Percentiles rank a stretch among this genome's conserved stretches.
These are phyloP conservation scores for Austroboletus sp. DNA, from an alignment of 1,284 basidiomycete species.

Conservation along the genomic window DNA sequence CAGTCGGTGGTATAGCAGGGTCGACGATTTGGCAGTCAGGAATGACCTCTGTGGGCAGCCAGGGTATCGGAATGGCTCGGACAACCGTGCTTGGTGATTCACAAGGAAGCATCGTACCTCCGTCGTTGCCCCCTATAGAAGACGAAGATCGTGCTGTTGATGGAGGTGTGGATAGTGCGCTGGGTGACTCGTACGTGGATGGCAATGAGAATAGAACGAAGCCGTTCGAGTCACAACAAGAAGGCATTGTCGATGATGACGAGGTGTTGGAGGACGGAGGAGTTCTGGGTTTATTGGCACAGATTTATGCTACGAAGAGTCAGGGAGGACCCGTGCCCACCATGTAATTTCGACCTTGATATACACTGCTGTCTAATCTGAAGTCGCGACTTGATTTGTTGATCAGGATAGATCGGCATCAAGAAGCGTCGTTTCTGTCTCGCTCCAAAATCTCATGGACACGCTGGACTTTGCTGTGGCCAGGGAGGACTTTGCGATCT, in stretches of 20 bases:
- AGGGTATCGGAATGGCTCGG: slow-evolving; percentile 46
- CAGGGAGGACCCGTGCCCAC: slow-evolving; percentile 45
- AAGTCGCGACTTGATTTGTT: too few species aligned
- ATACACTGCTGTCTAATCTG: background rate
- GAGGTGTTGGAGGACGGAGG: slow-evolving; percentile 59
- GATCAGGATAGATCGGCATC: too few species aligned
- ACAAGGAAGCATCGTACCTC: slow-evolving; percentile 42
- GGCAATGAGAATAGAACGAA: slow-evolving; percentile 41
- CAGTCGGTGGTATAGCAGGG: slow-evolving; percentile 18
- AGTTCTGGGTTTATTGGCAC: slow-evolving; percentile 65
- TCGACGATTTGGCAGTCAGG: slow-evolving; percentile 29
- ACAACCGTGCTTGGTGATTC: slow-evolving; percentile 69
- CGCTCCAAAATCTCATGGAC: slow-evolving; percentile 68
- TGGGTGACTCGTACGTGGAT: slow-evolving; percentile 67
- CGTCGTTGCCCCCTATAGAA: slow-evolving; percentile 27
- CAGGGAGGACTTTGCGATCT: slow-evolving; percentile 59
- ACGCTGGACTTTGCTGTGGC: slow-evolving; percentile 65
- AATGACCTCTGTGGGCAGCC: slow-evolving; percentile 17
- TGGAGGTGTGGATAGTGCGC: slow-evolving; percentile 51
- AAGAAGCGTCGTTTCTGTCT: slow-evolving; percentile 24
- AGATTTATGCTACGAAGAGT: slow-evolving; percentile 65
- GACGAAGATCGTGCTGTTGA: slow-evolving; percentile 46
- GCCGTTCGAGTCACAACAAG: slow-evolving; percentile 36
- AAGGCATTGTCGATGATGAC: slow-evolving; percentile 47
- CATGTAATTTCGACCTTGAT: slow-evolving; percentile 30